Evolutionary conservation across 106 monocot species (phyloP), one percentile per base, ranked within the genome.

Genomic region (Acorus calamus): DNA sequence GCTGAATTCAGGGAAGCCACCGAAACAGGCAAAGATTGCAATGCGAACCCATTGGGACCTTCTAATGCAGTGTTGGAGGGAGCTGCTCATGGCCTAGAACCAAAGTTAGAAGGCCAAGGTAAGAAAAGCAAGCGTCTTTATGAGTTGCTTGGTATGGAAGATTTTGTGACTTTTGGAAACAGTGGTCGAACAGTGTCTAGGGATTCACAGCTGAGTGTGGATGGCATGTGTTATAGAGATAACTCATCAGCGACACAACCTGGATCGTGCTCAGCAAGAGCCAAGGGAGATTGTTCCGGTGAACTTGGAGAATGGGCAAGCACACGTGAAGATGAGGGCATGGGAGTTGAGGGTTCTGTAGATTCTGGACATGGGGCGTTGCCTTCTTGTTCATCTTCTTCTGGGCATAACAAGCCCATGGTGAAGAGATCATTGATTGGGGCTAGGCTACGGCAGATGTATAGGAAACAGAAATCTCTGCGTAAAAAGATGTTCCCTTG

Each of bases 71-170:
- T 60, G 47, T 44, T 56, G 47, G 53, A 44, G 2, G 64, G 66
- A 47, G 14, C 61, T 10, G 49, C 57, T 72, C 44, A 4, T 9
- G 12, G 7, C 41, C 59, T 63, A 59, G 50, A 42, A 51, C 52
- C 47, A 3, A 78, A 59, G 48, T 50, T 66, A 52, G 13, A 45
- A 12, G 68, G 60, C 2, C 64, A 64, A 41, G 54, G 48, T 10
- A 83, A 70, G 67, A 90, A 71, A 70, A 85, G 87, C 77, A 78
- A 73, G 73, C 71, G 87, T 7, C 90, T 96, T 57, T 96, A 71
- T 61, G 94, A 96, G 76, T 82, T 96, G 14, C 87, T 96, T 69
- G 82, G 87, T 77, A 80, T 96, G 80, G 90, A 96, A 63, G 28
- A 28, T 28, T 28, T 28, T 28, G 28, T 28, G 28, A 28, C 28